Conservation (phyloP, 1,284 basidiomycete genomes). For the Heterobasidion annosum region DNA sequence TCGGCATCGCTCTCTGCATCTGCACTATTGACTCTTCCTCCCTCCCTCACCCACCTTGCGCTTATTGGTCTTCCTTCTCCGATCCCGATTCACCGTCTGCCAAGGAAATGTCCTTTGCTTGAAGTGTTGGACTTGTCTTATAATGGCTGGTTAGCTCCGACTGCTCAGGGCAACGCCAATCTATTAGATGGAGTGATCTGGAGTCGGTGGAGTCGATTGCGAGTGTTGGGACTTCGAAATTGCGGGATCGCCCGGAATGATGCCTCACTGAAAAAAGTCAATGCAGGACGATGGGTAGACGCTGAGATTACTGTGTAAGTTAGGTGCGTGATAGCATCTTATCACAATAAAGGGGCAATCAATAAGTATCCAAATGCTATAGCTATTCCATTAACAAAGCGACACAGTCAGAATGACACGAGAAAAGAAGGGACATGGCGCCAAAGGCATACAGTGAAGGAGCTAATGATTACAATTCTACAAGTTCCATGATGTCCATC, state of each 20-base stretch:
- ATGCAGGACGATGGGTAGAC: constrained; percentile 55
- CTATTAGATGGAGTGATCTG: constrained; percentile 45
- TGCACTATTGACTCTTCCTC: constrained; percentile 40
- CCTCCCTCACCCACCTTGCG: constrained; percentile 47
- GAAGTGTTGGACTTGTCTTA: constrained; percentile 57
- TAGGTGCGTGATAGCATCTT: background rate
- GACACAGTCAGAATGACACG: background rate
- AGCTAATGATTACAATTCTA: too few species aligned
- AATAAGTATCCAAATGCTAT: constrained; percentile 9
- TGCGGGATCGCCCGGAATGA: constrained; percentile 30
- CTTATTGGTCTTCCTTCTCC: constrained; percentile 36
- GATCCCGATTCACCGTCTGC: constrained; percentile 44
- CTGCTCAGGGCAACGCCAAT: constrained; percentile 20
- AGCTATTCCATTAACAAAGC: background rate
- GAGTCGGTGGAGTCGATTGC: constrained; percentile 40
- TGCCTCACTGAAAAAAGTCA: constrained; percentile 34
- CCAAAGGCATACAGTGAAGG: too few species aligned
- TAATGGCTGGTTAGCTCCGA: constrained; percentile 45
- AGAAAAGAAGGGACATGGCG: too few species aligned
- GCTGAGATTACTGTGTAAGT: constrained; percentile 36
- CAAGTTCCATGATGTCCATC: background rate
- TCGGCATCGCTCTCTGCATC: constrained; percentile 22
- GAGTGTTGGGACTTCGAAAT: constrained; percentile 42
- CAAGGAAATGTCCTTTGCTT: constrained; percentile 52
- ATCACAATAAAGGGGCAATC: background rate